These are phyloP conservation scores for Sclerotinia spermophila DNA, from an alignment of 2,329 filamentous ascomycete species.

Conservation along the genomic window DNA sequence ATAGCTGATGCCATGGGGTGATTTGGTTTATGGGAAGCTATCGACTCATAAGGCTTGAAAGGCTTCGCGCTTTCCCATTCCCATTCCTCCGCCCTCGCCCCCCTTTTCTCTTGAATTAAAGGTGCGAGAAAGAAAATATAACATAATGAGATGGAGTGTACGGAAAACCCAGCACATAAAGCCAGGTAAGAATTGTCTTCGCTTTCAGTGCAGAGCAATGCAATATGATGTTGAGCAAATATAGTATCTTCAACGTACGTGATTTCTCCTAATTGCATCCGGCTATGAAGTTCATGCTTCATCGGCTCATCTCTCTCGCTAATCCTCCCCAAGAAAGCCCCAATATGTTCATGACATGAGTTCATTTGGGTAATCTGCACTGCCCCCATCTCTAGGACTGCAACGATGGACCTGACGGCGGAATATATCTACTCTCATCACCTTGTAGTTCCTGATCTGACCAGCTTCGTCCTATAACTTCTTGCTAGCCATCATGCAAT, in stretches of 20 bases:
- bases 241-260: not conserved
- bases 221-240: not conserved
- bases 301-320: not conserved
- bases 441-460: not conserved
- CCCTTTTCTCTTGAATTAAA: accelerated
- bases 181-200: not conserved
- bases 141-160: not conserved
- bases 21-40: not conserved
- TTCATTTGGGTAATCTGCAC: not conserved
- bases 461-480: not conserved
- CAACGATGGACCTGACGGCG: not conserved
- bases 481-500: not conserved
- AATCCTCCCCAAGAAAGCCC: not conserved
- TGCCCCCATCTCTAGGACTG: not conserved
- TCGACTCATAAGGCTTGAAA: not conserved
- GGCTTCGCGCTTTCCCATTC: not conserved
- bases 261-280: not conserved
- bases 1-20: not conserved
- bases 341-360: not conserved
- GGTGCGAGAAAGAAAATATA: not conserved
- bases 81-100: not conserved
- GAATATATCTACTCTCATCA: not conserved
- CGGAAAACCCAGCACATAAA: not conserved
- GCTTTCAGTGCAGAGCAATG: not conserved
- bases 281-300: not conserved